Evolutionary conservation across 208 protist genomes (phyloP), one percentile per base, ranked within the genome.

Genomic region (Balamuthia mandrillaris): DNA sequence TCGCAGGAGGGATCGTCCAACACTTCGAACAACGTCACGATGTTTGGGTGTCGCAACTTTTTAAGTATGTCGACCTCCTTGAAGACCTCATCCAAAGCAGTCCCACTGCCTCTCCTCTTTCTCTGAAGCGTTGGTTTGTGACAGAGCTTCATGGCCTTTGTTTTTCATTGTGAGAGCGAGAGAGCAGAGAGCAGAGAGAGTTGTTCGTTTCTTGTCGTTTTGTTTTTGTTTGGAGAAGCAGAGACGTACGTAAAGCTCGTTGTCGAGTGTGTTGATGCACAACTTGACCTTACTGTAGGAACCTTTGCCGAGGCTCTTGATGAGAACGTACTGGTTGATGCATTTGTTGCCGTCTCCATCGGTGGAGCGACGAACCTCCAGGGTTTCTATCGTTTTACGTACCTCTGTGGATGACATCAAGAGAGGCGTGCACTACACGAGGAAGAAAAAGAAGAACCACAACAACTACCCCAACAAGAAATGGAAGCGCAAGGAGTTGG

Each of bases 241-340:
- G 47, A 52, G 21, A 52, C 72, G 72, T 61, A 81, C 72, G n/a
- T 81, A 81, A 21, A 81, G 72, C n/a, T 81, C 72, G 33, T 81
- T 81, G 51, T 81, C 72, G 47, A 24, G n/a, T 2, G 72, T 81
- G 29, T 81, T 81, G 9, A 81, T 45, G 72, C 72, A 81, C 16
- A 81, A n/a, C 72, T 81, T 81, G 42, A 81, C 72, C 41, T 81
- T 81, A n/a, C 42, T 16, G 45, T 61, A 81, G n/a, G 72, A 81
- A 12, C 72, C 72, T 37, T 81, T 81, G 16, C 72, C 72, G 12
- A 81, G 31, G 44, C 47, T 81, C 51, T 81, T 81, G 72, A 81
- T 81, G 10, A 81, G 33, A 29, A 81, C 31, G 51, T 81, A 81
- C 5, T 81, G 47, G 7, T 61, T 81, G 3, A 81, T 49, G 31